Evolutionary conservation across 192 early-diverging fungal species (phyloP).

Genomic region (Backusella macrospora): DNA sequence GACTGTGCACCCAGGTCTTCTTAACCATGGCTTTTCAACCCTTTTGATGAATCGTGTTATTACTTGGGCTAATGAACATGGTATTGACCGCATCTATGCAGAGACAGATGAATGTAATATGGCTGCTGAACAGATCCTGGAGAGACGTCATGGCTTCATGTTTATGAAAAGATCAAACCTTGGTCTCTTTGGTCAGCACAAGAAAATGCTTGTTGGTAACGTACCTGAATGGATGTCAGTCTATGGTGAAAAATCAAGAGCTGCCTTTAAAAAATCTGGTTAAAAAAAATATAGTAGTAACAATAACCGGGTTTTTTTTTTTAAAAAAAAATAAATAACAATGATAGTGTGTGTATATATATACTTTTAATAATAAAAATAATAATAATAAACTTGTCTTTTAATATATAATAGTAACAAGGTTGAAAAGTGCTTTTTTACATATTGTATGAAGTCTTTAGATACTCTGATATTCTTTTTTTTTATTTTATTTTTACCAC

Average conservation of each 20-base stretch:
- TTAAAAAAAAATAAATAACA: no score
- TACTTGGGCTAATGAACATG: conserved; percentile 32
- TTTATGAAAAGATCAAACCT: conserved; percentile 7
- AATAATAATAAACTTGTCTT: not conserved
- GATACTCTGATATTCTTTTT: not conserved
- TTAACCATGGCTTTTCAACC: conserved; percentile 32
- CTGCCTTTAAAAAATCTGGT: conserved; percentile 16
- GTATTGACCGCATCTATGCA: conserved; percentile 30
- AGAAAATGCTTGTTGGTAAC: conserved; percentile 12
- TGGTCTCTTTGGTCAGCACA: conserved; percentile 22
- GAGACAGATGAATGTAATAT: conserved; percentile 26
- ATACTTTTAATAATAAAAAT: not conserved
- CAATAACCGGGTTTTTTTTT: no score
- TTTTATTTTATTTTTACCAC: not conserved
- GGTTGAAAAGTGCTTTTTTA: not conserved
- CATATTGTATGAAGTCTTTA: no score
- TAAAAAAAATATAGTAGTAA: not conserved
- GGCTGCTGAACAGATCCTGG: conserved; percentile 19
- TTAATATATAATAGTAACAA: not conserved
- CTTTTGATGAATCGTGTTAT: conserved; percentile 34
- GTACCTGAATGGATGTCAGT: conserved; percentile 29
- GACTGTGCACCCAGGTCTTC: conserved; percentile 34
- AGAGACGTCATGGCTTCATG: conserved; percentile 20
- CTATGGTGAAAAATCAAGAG: conserved; percentile 24
- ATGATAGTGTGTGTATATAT: not conserved